Base-by-base conservation (phyloP, 164 flowering plant species). In the Piper betle region DNA sequence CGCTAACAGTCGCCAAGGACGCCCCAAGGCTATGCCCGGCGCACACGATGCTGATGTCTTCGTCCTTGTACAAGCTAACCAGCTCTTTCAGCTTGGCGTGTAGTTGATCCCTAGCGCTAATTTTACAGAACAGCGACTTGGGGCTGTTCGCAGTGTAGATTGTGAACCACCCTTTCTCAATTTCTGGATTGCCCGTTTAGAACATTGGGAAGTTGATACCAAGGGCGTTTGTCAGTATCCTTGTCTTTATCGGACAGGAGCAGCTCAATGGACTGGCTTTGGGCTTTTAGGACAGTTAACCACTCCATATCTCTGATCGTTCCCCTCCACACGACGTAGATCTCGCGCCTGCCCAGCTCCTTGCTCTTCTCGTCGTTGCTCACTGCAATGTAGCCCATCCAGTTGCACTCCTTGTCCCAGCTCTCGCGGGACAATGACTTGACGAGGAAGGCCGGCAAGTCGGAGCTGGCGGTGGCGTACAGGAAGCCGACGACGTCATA, bases 21-120 rank as follows among this genome's bases (percentile, higher is more conserved):
- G 88, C 97, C 0, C 97, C 95, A 5, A 91, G 78, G 70, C 97
- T 87, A 64, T 91, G 97, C 2, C 97, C 97, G 1, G 79, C 66
- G 6, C 82, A 56, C 6, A 68, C 70, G 2, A 90, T 64, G 75
- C 91, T 85, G 11, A 80, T 55, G 0, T 79, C 58, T 54, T 88
- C 91, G 53, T 62, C 82, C 61, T 75, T 71, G 74, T 87, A 85
- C 25, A 42, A 53, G 4, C 72, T 52, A 12, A 71, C 56, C 55
- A 90, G 38, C 20, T 74, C 68, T 17, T 73, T 68, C 53, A 87
- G 70, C 62, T 71, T 79, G 39, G 55, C 60, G 15, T 60, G 58
- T 15, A 90, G 68, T 54, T 90, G 97, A 0, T 66, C 59, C 63
- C 95, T 78, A 11, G 80, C 85, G 55, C 91, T 90, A 6, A 70